phyloP scores from a whole-genome alignment of 345 rosid species.

The Carallia pectinifolia region DNA sequence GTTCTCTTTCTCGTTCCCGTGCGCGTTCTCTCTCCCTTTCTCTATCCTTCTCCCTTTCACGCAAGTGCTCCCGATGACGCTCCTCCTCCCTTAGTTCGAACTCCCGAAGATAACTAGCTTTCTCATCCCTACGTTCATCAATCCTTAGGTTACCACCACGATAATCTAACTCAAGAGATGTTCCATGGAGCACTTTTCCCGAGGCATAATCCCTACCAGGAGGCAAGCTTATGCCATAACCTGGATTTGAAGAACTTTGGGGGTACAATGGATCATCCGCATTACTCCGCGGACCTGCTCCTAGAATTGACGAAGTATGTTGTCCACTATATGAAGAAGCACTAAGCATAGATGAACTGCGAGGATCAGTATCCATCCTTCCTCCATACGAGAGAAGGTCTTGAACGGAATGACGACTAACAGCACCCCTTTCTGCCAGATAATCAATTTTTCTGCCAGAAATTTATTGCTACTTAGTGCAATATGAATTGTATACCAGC shows the following conservation, averaged over 20 bases:
- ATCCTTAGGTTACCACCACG: conserved; percentile 55
- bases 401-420: conserved; percentile 66
- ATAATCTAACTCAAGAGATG: conserved; percentile 68
- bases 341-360: conserved; percentile 53
- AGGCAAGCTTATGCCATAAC: conserved; percentile 97
- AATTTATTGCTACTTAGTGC: conserved; percentile 78
- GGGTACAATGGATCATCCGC: conserved; percentile 70
- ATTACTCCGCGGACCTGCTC: conserved; percentile 85
- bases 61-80: conserved; percentile 70
- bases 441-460: conserved; percentile 95
- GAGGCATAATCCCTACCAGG: conserved; percentile 94
- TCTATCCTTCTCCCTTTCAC: conserved; percentile 78
- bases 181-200: conserved; percentile 76
- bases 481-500: conserved; percentile 35
- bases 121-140: conserved; percentile 81
- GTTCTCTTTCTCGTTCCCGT: conserved; percentile 17
- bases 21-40: conserved; percentile 56
- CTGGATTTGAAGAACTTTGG: conserved; percentile 80
- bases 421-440: conserved; percentile 80
- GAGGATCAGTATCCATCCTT: conserved; percentile 76
- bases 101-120: conserved; percentile 90
- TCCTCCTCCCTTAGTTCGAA: conserved; percentile 95
- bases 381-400: conserved; percentile 76
- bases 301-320: conserved; percentile 78
- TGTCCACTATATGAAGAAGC: conserved; percentile 67